Conservation (phyloP, 2,329 filamentous ascomycete species). For the Sporothrix sp. region DNA sequence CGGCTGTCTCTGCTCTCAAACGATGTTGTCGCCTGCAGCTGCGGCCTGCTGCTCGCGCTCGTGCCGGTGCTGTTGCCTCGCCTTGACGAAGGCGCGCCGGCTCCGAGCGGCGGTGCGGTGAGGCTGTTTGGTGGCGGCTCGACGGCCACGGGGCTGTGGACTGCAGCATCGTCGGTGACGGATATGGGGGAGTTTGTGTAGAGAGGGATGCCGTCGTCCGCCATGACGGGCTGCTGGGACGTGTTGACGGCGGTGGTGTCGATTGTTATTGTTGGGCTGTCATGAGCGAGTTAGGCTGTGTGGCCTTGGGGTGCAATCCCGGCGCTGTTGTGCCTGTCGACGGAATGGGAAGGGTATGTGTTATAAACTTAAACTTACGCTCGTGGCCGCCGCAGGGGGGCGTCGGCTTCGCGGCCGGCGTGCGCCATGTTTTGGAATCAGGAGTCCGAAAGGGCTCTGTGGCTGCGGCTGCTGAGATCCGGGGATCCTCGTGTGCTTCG, state of each 20-base stretch:
- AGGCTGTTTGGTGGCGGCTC: not conserved
- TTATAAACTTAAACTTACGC: constrained; percentile 11
- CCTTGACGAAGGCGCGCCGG: constrained; percentile 1
- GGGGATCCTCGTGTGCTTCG: constrained; percentile 6
- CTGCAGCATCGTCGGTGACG: constrained; percentile 28
- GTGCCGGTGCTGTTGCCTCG: not conserved
- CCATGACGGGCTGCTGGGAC: constrained; percentile 22
- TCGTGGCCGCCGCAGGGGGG: constrained; percentile 11
- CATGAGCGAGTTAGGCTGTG: not conserved
- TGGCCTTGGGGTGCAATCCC: not conserved
- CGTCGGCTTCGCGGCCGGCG: not conserved
- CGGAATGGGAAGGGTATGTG: no score
- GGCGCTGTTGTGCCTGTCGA: no score
- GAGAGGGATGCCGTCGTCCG: constrained; percentile 22
- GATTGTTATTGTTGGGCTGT: constrained; percentile 45
- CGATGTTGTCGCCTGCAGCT: constrained; percentile 46
- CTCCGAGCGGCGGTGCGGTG: constrained; percentile 25
- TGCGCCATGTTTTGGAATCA: constrained; percentile 11
- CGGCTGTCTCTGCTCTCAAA: constrained; percentile 58
- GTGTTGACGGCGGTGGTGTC: constrained; percentile 37
- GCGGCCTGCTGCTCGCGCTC: constrained; percentile 23
- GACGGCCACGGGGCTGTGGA: constrained; percentile 27
- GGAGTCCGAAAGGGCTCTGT: not conserved
- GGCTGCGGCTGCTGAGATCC: constrained; percentile 1
- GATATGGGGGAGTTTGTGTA: constrained; percentile 27